These are phyloP conservation scores for Pichia terricola DNA, from an alignment of 1,139 yeast species.

Conservation along the genomic window DNA sequence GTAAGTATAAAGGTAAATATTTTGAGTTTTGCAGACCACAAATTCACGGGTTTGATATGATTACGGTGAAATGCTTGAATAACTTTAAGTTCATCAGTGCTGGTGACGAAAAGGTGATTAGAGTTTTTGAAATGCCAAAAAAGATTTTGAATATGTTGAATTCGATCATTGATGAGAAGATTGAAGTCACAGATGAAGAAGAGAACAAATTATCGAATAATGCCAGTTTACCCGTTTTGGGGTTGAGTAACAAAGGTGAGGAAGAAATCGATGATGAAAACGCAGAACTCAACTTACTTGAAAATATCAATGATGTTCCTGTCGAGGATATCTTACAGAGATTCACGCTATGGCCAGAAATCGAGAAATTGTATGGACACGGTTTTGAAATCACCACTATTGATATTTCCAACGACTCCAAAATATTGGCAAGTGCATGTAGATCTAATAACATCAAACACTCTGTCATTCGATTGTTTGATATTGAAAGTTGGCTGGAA, in stretches of 20 bases:
- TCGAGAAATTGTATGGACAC: conserved; percentile 91
- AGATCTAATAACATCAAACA: conserved; percentile 75
- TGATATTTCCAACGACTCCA: conserved; percentile 59
- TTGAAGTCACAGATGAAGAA: conserved; percentile 25
- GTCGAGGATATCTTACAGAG: conserved; percentile 85
- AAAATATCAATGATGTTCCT: conserved; percentile 52
- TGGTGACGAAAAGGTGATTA: conserved; percentile 88
- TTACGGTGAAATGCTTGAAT: conserved; percentile 59
- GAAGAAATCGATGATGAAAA: conserved; percentile 32
- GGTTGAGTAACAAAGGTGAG: conserved; percentile 86
- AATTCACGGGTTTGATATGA: conserved; percentile 97
- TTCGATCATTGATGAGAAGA: conserved; percentile 32
- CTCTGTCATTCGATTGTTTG: conserved; percentile 75
- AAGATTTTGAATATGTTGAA: conserved; percentile 58
- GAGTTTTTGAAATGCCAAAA: conserved; percentile 86
- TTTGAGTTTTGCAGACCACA: conserved; percentile 95
- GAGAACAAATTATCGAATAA: conserved; percentile 49
- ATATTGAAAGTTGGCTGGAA: conserved; percentile 55
- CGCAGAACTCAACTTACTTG: conserved; percentile 34
- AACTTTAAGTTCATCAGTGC: conserved; percentile 73
- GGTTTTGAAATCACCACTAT: conserved; percentile 88
- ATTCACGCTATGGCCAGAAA: conserved; percentile 88
- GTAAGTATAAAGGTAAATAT: conserved; percentile 50
- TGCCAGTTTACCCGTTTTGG: conserved; percentile 88
- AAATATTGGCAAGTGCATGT: conserved; percentile 80